Base-by-base conservation (phyloP, 345 rosid genomes). In the Luvunga scandens region DNA sequence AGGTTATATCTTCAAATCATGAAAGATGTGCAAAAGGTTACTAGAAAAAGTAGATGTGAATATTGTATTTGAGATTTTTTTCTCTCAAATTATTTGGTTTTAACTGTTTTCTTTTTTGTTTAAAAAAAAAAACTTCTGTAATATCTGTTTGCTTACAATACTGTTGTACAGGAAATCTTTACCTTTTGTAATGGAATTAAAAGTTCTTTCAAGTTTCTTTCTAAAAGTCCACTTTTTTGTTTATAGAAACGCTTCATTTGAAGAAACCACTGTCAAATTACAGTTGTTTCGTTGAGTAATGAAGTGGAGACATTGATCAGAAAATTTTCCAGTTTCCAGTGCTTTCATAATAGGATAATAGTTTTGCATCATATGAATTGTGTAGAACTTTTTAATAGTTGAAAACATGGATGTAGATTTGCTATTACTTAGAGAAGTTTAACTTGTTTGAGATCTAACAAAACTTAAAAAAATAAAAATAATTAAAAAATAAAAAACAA, bases 241-340 rank as follows among this genome's bases (percentile, higher is more conserved):
- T 50, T 10, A 63, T 48, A 19, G 59, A 42, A 39, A 62, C 25
- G 36, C 59, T 39, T 38, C 59, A 60, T 25, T 34, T 22, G 48
- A 42, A 31, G 3, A 9, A 27, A 2, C 2, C 0, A 0, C 19
- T 62, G 57, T 57, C 57, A 6, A 71, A 57, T 57, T 72, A 30
- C 31, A 57, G 75, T 57, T 72, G 21, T 45, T 45, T 63, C 28
- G 1, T 48, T 42, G 21, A 63, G 28, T 27, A 45, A 75, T 42
- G 38, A 42, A 22, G 30, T 45, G 57, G 25, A 25, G 34, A 38
- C 33, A 60, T 19, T 5, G 24, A 25, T 38, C 18, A 45, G 50
- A 45, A 45, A 34, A 73, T 73, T 24, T 55, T 73, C 48, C 5
- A 45, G 77, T 75, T 63, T 75, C 69, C 22, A 6, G 70, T n/a